Conservation (phyloP, 2,329 filamentous ascomycete species). For the Pseudogymnoascus destructans region DNA sequence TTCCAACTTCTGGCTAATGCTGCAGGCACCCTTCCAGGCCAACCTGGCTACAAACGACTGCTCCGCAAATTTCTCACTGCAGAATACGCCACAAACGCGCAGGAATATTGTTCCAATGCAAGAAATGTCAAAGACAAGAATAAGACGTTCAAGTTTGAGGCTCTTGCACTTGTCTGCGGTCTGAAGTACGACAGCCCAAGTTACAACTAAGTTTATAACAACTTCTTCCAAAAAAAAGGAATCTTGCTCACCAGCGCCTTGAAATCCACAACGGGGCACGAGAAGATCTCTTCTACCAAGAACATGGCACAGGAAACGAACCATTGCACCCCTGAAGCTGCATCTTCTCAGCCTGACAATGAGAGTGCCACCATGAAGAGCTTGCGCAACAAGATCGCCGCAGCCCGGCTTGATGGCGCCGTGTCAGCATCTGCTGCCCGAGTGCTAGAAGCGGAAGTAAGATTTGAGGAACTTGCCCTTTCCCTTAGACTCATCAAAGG, state of each 20-base stretch:
- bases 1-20: not conserved
- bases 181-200: not conserved
- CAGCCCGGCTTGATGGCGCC: not conserved
- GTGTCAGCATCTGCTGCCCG: not conserved
- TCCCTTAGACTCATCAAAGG: not conserved
- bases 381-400: not conserved
- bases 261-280: not conserved
- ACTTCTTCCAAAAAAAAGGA: not conserved
- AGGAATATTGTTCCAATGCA: not conserved
- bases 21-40: not conserved
- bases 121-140: not conserved
- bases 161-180: not conserved
- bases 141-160: not conserved
- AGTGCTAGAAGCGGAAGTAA: not conserved
- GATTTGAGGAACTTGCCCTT: not conserved
- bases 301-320: not conserved
- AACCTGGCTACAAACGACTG: not conserved
- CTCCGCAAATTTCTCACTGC: not conserved
- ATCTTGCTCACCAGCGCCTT: not conserved
- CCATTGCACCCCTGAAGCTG: not conserved
- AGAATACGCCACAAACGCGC: not conserved
- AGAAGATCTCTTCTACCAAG: not conserved
- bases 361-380: not conserved
- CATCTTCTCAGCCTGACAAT: not conserved
- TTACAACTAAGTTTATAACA: not conserved